Evolutionary conservation across 1,284 basidiomycete species (phyloP).

Genomic region (Chondrostereum purpureum): DNA sequence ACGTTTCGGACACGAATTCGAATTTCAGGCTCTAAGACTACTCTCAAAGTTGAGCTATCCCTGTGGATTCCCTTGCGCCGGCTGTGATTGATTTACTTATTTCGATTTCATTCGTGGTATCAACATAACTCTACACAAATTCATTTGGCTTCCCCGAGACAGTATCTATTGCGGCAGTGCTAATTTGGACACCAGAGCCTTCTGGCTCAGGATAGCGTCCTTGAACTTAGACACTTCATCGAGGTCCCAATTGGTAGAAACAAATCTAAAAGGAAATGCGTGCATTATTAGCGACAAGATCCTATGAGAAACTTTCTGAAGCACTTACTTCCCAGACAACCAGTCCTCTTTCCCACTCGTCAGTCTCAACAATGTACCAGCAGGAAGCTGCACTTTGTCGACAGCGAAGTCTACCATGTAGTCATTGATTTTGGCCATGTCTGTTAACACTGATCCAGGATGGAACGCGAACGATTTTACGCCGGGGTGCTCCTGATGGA

Average conservation of each 20-base stretch:
- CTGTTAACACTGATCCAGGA: background rate
- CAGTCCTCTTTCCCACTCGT: conserved; percentile 3
- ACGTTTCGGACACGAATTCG: background rate
- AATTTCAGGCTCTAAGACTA: background rate
- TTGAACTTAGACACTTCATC: background rate
- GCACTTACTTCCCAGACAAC: conserved; percentile 1
- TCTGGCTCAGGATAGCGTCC: background rate
- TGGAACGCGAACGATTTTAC: background rate
- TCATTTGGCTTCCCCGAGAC: too few relatives aligned
- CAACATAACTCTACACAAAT: background rate
- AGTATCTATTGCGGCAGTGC: background rate
- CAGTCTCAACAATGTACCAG: background rate
- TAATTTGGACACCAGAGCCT: background rate
- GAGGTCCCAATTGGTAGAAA: background rate
- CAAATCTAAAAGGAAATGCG: background rate
- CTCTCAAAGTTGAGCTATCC: background rate
- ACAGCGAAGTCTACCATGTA: background rate
- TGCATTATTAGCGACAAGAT: background rate
- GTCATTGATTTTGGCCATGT: background rate
- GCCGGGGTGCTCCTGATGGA: background rate
- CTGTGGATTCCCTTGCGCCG: background rate
- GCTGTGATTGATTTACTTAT: background rate
- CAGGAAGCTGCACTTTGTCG: background rate
- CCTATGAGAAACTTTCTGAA: background rate
- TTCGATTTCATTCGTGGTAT: background rate